Conservation (phyloP, 139 green algal genomes). For the Chlorella sp. region DNA sequence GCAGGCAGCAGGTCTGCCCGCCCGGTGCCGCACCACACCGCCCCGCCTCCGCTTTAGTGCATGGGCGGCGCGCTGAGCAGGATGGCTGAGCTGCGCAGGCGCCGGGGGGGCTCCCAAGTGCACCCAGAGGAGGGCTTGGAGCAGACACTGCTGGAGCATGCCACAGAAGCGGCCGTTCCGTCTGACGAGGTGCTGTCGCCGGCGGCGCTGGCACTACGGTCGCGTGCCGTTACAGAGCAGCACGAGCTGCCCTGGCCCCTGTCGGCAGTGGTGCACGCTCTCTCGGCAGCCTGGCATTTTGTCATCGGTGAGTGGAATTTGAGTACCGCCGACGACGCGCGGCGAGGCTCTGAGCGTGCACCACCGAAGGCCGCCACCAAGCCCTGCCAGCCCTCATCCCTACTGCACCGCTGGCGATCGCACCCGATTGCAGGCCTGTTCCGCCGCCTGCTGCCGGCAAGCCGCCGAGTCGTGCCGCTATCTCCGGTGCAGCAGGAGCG, state of each 20-base stretch:
- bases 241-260: constrained; percentile 1
- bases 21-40: too few relatives aligned
- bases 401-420: background rate
- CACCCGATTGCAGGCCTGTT: background rate
- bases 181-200: background rate
- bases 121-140: background rate
- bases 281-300: background rate
- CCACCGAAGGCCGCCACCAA: too few relatives aligned
- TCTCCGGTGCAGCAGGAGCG: constrained; percentile 41
- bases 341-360: too few relatives aligned
- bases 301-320: background rate
- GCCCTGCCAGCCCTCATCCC: too few relatives aligned
- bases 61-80: background rate
- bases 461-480: background rate
- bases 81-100: background rate
- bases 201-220: background rate
- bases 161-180: too few relatives aligned
- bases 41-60: background rate
- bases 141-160: background rate
- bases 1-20: background rate
- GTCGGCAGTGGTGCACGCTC: background rate
- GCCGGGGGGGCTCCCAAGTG: background rate
- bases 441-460: background rate
- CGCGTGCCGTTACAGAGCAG: background rate
- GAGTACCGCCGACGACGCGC: too few relatives aligned